These are phyloP conservation scores for Pseudogymnoascus sp. DNA, from an alignment of 2,329 filamentous ascomycete genomes.

Conservation along the genomic window DNA sequence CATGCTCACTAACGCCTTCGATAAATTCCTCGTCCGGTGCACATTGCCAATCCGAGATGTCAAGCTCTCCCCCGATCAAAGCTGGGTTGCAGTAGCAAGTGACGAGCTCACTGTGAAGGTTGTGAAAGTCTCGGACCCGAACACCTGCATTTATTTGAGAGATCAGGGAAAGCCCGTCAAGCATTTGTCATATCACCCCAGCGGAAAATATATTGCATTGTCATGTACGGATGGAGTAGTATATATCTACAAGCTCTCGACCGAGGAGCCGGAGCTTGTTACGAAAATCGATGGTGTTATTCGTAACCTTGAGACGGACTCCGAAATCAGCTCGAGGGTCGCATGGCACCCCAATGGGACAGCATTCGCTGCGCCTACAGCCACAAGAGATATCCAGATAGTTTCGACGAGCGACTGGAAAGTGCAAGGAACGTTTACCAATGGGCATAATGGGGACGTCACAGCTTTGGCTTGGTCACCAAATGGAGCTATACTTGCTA, in stretches of 20 bases:
- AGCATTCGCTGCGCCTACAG: conserved; percentile 78
- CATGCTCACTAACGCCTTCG: conserved; percentile 64
- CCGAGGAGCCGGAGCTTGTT: conserved; percentile 71
- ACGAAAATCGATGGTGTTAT: conserved; percentile 83
- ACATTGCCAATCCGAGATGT: conserved; percentile 84
- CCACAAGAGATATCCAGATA: conserved; percentile 74
- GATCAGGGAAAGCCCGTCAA: conserved; percentile 86
- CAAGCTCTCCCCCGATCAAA: conserved; percentile 67
- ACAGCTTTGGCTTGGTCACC: conserved; percentile 88
- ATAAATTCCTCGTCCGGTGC: conserved; percentile 73
- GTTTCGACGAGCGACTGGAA: conserved; percentile 88
- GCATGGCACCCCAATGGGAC: conserved; percentile 93
- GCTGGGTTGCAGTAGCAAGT: conserved; percentile 93
- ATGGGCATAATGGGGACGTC: conserved; percentile 75
- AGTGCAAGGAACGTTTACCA: conserved; percentile 69
- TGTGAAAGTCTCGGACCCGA: conserved; percentile 73
- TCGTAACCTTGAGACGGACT: conserved; percentile 65
- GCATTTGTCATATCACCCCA: conserved; percentile 80
- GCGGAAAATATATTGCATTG: conserved; percentile 64
- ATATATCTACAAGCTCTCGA: conserved; percentile 78
- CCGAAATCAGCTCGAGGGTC: conserved; percentile 64
- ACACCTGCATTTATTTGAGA: conserved; percentile 65
- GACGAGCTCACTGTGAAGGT: conserved; percentile 90
- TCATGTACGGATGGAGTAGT: conserved; percentile 84
- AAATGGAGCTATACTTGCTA: conserved; percentile 80